Evolutionary conservation across 2,329 filamentous ascomycete genomes (phyloP).

Genomic region (Trichoderma simmonsii): DNA sequence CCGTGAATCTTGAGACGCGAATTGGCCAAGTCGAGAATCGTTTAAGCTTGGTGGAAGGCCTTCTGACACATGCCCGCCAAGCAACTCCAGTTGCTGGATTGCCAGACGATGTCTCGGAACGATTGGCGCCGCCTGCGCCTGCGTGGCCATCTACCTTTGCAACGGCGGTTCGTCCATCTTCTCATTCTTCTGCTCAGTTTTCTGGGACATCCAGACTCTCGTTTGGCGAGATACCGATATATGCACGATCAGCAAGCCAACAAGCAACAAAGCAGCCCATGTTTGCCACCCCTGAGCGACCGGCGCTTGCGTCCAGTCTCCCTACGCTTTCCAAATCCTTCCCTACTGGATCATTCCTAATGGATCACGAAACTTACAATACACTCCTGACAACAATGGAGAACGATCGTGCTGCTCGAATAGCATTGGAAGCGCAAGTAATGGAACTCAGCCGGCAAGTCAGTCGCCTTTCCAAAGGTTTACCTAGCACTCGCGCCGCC

Average conservation of each 20-base stretch:
- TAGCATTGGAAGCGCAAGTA: conserved; percentile 55
- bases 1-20: conserved; percentile 51
- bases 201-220: conserved; percentile 44
- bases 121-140: conserved; percentile 27
- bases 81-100: conserved; percentile 41
- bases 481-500: conserved; percentile 19
- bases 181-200: conserved; percentile 35
- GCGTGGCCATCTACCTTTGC: conserved; percentile 3
- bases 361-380: conserved; percentile 44
- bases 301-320: conserved; percentile 45
- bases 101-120: conserved; percentile 29
- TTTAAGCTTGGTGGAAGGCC: conserved; percentile 51
- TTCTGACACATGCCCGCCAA: conserved; percentile 50
- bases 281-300: conserved; percentile 28
- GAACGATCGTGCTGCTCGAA: conserved; percentile 54
- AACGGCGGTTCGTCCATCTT: conserved; percentile 18
- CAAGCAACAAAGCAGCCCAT: not conserved
- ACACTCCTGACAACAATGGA: conserved; percentile 52
- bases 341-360: conserved; percentile 33
- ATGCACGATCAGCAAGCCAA: conserved; percentile 32
- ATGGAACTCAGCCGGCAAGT: conserved; percentile 50
- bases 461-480: conserved; percentile 42
- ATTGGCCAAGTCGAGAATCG: conserved; percentile 50
- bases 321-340: conserved; percentile 38
- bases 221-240: conserved; percentile 46